Evolutionary conservation across 345 rosid genomes (phyloP).

Genomic region (Citrus cavaleriei): DNA sequence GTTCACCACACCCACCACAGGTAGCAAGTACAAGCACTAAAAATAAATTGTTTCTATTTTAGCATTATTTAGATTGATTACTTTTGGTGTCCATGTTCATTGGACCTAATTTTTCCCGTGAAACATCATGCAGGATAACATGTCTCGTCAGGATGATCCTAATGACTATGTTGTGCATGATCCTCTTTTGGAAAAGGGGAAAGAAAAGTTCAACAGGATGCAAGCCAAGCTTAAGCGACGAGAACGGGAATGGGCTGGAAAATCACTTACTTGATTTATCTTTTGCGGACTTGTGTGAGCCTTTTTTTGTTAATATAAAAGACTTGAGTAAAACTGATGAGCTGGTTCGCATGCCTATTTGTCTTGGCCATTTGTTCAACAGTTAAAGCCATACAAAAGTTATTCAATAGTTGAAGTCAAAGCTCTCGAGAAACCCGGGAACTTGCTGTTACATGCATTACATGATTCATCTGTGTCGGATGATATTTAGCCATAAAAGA

Average conservation of each 20-base stretch:
- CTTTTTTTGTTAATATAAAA: neutral
- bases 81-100: neutral
- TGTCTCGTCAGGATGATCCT: slow-evolving; percentile 80
- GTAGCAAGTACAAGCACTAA: neutral
- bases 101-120: neutral
- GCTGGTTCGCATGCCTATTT: neutral
- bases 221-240: slow-evolving; percentile 81
- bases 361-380: neutral
- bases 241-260: slow-evolving; percentile 94
- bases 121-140: slow-evolving; percentile 54
- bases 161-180: slow-evolving; percentile 86
- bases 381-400: neutral
- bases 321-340: slow-evolving; percentile 1
- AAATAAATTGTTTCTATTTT: neutral
- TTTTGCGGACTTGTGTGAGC: neutral
- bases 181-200: slow-evolving; percentile 93
- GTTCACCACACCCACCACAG: neutral
- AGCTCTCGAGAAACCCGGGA: neutral
- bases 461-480: neutral
- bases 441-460: neutral
- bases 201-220: slow-evolving; percentile 90
- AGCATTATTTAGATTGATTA: neutral
- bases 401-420: neutral
- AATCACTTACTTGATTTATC: slow-evolving; percentile 63
- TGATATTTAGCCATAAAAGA: neutral